Evolutionary conservation across 2,329 filamentous ascomycete species (phyloP).

Genomic region (Colletotrichum orbiculare): DNA sequence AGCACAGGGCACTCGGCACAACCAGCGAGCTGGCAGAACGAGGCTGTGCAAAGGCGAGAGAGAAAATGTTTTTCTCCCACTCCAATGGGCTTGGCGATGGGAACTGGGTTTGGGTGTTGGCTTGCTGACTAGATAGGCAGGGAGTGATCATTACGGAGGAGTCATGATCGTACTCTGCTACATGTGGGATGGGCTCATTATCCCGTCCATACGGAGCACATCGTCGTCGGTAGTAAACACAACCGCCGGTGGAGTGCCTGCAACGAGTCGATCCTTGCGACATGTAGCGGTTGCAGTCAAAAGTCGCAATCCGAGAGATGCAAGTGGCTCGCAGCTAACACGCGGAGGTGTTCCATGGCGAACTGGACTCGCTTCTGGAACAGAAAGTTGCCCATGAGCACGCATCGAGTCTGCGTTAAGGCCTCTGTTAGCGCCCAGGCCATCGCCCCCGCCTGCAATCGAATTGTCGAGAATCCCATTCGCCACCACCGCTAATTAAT

Average conservation of each 20-base stretch:
- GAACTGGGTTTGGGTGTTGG: too few species aligned
- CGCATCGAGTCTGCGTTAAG: too few species aligned
- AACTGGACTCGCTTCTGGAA: conserved; percentile 15
- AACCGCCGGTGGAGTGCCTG: background rate
- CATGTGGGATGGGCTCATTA: background rate
- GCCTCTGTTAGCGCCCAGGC: conserved; percentile 5
- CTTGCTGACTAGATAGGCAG: background rate
- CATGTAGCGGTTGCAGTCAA: conserved; percentile 21
- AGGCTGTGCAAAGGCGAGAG: conserved; percentile 30
- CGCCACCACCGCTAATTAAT: conserved; percentile 20
- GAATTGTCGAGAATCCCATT: conserved; percentile 37
- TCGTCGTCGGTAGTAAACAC: background rate
- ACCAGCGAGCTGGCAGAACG: conserved; percentile 20
- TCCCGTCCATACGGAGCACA: background rate
- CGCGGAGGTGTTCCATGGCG: conserved; percentile 18
- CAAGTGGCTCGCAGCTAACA: conserved; percentile 4
- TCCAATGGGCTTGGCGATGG: conserved; percentile 23
- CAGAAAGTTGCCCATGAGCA: background rate
- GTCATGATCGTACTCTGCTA: background rate
- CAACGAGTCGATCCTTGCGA: background rate
- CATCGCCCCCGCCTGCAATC: conserved; percentile 16
- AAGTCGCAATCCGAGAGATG: conserved; percentile 1
- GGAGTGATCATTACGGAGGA: background rate
- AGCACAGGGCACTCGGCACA: conserved; percentile 10
- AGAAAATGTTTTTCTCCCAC: conserved; percentile 14